phyloP scores from a whole-genome alignment of 352 stramenopile genomes.

The Globisporangium lucens region DNA sequence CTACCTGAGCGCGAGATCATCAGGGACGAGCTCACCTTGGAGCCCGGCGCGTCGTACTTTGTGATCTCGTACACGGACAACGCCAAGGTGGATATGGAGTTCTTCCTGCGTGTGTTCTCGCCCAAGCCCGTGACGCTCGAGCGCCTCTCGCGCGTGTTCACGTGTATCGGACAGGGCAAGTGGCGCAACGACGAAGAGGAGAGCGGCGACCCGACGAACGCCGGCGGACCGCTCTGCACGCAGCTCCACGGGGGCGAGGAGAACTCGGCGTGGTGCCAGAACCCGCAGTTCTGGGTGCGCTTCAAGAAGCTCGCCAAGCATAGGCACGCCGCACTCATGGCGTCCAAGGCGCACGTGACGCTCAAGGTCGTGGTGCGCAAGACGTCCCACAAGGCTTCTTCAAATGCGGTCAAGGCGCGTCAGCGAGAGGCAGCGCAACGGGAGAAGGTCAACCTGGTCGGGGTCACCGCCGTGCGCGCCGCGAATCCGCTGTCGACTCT shows the following conservation, averaged over 20 bases:
- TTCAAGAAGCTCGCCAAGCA: conserved; percentile 27
- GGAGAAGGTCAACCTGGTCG: conserved; percentile 60
- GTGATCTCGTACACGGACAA: conserved; percentile 83
- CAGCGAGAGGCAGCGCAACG: conserved; percentile 48
- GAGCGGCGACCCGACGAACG: conserved; percentile 52
- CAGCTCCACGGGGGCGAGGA: conserved; percentile 41
- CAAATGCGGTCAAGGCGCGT: conserved; percentile 36
- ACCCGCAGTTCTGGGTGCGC: conserved; percentile 86
- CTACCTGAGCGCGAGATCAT: conserved; percentile 79
- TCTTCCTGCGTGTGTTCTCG: conserved; percentile 87
- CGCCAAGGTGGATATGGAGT: conserved; percentile 86
- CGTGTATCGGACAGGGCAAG: conserved; percentile 58
- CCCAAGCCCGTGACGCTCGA: conserved; percentile 71
- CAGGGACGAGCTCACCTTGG: conserved; percentile 68
- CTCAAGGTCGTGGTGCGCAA: conserved; percentile 74
- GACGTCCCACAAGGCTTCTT: conserved; percentile 49
- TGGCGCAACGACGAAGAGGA: conserved; percentile 51
- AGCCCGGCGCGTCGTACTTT: conserved; percentile 71
- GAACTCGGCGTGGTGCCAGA: conserved; percentile 80
- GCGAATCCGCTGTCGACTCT: conserved; percentile 8
- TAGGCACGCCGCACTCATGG: conserved; percentile 28
- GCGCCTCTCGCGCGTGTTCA: conserved; percentile 61
- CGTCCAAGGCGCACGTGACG: conserved; percentile 42
- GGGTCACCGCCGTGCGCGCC: conserved; percentile 48
- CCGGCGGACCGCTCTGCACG: conserved; percentile 70